These are phyloP conservation scores for Backusella macrospora DNA, from an alignment of 192 early-diverging fungal species.

Conservation along the genomic window DNA sequence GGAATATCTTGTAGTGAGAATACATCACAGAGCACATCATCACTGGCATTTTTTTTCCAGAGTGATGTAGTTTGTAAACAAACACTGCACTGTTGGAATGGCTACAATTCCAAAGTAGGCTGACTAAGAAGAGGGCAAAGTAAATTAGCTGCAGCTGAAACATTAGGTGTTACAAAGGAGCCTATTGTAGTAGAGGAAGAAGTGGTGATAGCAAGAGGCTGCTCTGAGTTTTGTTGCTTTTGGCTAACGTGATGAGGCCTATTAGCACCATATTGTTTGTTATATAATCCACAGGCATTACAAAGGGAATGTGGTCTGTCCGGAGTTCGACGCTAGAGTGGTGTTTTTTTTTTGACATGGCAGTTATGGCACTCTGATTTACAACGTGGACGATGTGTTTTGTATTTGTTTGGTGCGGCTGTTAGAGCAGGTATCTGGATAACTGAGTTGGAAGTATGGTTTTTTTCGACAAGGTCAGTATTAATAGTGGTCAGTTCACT, in stretches of 20 bases:
- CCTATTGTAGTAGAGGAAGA: background rate
- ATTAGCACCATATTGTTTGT: slow-evolving; percentile 86
- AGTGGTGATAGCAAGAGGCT: slow-evolving; percentile 4
- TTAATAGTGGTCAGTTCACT: slow-evolving; percentile 16
- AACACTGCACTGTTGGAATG: slow-evolving; percentile 55
- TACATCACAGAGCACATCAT: slow-evolving; percentile 76
- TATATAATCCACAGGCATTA: slow-evolving; percentile 96
- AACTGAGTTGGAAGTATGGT: background rate
- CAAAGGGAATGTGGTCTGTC: slow-evolving; percentile 81
- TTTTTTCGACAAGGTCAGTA: background rate
- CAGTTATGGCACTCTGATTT: slow-evolving; percentile 65
- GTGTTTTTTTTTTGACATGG: slow-evolving; percentile 83
- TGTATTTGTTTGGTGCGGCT: slow-evolving; percentile 5
- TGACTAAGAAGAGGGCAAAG: slow-evolving; percentile 14
- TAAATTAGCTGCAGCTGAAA: slow-evolving; percentile 14
- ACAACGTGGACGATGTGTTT: slow-evolving; percentile 36
- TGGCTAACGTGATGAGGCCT: slow-evolving; percentile 62
- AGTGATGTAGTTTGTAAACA: slow-evolving; percentile 70
- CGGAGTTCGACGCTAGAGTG: slow-evolving; percentile 88
- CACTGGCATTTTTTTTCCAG: slow-evolving; percentile 75
- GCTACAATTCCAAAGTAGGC: background rate
- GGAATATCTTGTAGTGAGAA: slow-evolving; percentile 54
- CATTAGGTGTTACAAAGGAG: background rate
- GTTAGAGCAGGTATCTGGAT: background rate
- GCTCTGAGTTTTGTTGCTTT: slow-evolving; percentile 7